Conservation (phyloP, 176 grass and related monocot genomes). For the Triticum urartu region DNA sequence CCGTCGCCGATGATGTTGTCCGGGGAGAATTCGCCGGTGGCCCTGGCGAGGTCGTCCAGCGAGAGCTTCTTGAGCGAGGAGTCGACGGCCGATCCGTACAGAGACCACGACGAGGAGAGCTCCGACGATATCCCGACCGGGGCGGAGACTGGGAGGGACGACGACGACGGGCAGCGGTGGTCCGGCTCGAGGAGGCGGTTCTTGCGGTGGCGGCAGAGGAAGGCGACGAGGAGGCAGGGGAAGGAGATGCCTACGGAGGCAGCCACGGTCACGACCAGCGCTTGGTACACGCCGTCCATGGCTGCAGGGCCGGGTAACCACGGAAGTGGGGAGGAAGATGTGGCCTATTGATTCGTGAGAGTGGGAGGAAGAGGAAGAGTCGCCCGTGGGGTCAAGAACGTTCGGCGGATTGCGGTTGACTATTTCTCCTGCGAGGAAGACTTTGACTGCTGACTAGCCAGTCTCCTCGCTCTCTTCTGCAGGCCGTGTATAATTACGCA, state of each 20-base stretch:
- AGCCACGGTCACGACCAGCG: constrained; percentile 27
- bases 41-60: constrained; percentile 54
- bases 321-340: not conserved
- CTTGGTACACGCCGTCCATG: constrained; percentile 47
- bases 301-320: not conserved
- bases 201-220: constrained; percentile 33
- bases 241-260: constrained; percentile 39
- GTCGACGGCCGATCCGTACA: constrained; percentile 6
- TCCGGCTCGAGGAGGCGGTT: not conserved
- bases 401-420: constrained; percentile 14
- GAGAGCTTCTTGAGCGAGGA: constrained; percentile 54
- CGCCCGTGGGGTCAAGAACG: constrained; percentile 20
- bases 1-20: constrained; percentile 90
- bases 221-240: constrained; percentile 35
- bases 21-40: constrained; percentile 64
- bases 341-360: not conserved
- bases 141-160: not conserved
- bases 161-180: not conserved
- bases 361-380: not conserved
- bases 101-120: constrained; percentile 27
- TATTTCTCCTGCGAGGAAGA: not conserved
- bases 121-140: not conserved
- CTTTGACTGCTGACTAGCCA: constrained; percentile 11
- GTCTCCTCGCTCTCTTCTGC: not conserved
- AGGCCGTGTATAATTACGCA: too few relatives aligned